Evolutionary conservation across 179 eudicot species (phyloP).

Genomic region (Drosera spatulata): DNA sequence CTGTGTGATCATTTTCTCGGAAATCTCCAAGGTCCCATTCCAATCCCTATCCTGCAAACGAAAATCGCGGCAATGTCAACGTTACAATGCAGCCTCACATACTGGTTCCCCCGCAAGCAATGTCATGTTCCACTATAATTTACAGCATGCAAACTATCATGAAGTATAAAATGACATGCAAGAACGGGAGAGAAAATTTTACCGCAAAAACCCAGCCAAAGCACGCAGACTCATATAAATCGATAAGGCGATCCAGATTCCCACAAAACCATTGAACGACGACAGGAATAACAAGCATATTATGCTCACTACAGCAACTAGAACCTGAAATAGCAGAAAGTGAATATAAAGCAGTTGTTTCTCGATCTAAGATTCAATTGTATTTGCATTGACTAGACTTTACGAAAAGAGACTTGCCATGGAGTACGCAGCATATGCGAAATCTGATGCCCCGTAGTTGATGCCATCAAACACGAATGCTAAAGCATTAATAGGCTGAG

Average conservation of each 20-base stretch:
- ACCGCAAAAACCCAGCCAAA: slow-evolving; percentile 90
- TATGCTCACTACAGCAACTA: slow-evolving; percentile 62
- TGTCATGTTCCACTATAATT: too few species aligned
- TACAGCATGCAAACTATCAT: not conserved
- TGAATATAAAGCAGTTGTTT: too few species aligned
- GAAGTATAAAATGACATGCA: too few species aligned
- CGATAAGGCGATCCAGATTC: slow-evolving; percentile 84
- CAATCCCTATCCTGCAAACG: slow-evolving; percentile 67
- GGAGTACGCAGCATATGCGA: slow-evolving; percentile 74
- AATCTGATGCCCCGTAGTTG: slow-evolving; percentile 73
- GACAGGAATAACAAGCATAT: slow-evolving; percentile 43
- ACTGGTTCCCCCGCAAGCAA: too few species aligned
- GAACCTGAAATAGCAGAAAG: slow-evolving; percentile 29
- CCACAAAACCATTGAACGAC: slow-evolving; percentile 55
- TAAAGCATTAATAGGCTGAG: slow-evolving; percentile 58
- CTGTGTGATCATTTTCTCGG: slow-evolving; percentile 16
- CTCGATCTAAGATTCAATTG: too few species aligned
- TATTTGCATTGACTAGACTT: too few species aligned
- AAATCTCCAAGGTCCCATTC: slow-evolving; percentile 88
- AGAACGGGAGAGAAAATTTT: not conserved
- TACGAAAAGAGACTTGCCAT: slow-evolving; percentile 34
- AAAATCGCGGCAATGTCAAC: too few species aligned
- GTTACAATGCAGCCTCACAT: not conserved
- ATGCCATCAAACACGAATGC: slow-evolving; percentile 53
- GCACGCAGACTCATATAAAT: slow-evolving; percentile 81